Evolutionary conservation across 371 early-diverging fungal genomes (phyloP).

Genomic region (Mucor mucedo): DNA sequence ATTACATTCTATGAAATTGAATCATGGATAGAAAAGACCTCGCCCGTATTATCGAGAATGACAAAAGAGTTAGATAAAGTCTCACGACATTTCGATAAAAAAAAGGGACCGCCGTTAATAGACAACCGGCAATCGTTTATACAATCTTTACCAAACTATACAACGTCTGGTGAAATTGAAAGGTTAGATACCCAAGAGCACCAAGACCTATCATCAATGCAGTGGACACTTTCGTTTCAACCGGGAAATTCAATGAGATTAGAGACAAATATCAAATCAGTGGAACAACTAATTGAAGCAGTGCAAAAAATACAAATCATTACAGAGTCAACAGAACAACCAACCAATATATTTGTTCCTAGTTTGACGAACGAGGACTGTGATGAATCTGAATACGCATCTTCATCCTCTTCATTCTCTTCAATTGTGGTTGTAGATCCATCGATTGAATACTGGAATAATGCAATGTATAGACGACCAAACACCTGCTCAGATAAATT

Average conservation of each 20-base stretch:
- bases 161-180: background rate
- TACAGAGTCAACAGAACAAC: conserved; percentile 20
- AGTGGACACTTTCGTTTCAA: conserved; percentile 50
- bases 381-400: conserved; percentile 13
- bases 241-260: conserved; percentile 47
- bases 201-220: conserved; percentile 34
- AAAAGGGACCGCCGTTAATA: conserved; percentile 12
- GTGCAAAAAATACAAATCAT: conserved; percentile 45
- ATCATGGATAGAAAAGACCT: conserved; percentile 56
- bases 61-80: conserved; percentile 55
- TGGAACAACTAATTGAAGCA: conserved; percentile 56
- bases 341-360: background rate
- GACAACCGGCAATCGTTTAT: conserved; percentile 1
- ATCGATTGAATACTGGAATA: conserved; percentile 46
- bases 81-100: conserved; percentile 44
- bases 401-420: conserved; percentile 6
- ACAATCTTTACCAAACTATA: background rate
- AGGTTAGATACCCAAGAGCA: background rate
- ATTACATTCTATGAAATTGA: conserved; percentile 60
- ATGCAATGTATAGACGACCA: conserved; percentile 40
- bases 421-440: conserved; percentile 28
- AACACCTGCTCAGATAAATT: conserved; percentile 40
- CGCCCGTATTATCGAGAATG: conserved; percentile 49
- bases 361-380: conserved; percentile 3
- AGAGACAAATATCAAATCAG: conserved; percentile 55